phyloP scores from a whole-genome alignment of 495 filamentous ascomycete genomes.

The Clavariopsis aquatica region DNA sequence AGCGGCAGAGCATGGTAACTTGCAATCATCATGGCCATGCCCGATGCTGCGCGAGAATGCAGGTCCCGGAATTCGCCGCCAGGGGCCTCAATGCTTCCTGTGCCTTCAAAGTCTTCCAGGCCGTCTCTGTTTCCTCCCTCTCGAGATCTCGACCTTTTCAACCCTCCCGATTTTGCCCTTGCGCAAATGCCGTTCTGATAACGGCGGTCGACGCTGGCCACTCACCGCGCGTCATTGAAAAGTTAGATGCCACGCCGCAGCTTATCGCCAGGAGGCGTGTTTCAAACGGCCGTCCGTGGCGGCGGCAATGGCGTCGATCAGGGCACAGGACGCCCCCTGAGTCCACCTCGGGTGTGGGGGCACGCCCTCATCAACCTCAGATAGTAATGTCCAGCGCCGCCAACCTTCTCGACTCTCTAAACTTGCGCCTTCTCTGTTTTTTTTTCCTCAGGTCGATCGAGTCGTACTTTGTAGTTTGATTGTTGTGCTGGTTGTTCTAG shows the following conservation, averaged over 20 bases:
- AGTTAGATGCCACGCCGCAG: not conserved
- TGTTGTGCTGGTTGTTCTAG: no score
- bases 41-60: not conserved
- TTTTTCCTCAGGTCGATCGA: not conserved
- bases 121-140: not conserved
- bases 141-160: not conserved
- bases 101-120: not conserved
- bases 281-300: slow-evolving; percentile 24
- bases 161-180: not conserved
- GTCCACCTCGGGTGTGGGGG: slow-evolving; percentile 11
- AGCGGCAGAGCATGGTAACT: not conserved
- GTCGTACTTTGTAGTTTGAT: not conserved
- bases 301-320: slow-evolving; percentile 8
- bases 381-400: not conserved
- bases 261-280: slow-evolving; percentile 6
- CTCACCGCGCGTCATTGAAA: not conserved
- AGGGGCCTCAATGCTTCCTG: not conserved
- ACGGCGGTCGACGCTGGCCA: not conserved
- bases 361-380: not conserved
- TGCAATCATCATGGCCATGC: no score
- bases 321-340: slow-evolving; percentile 9
- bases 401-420: not conserved
- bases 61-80: slow-evolving; percentile 3
- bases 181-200: not conserved
- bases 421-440: not conserved